Conservation (phyloP, 1,284 basidiomycete species). For the Malassezia slooffiae region DNA sequence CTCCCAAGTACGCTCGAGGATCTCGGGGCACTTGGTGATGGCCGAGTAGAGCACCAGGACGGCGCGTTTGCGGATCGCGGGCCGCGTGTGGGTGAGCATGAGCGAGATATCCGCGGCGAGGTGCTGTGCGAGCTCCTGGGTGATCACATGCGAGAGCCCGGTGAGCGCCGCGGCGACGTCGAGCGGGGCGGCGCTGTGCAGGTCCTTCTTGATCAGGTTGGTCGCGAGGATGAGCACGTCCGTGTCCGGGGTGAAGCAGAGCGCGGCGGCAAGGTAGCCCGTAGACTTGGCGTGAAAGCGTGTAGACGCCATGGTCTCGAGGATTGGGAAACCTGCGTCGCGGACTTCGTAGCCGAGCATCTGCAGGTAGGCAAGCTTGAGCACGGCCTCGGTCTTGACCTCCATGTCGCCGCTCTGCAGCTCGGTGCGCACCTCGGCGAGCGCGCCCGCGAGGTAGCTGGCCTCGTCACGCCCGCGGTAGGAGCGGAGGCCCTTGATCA, state of each 20-base stretch:
- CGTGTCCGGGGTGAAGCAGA: constrained; percentile 85
- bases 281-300: constrained; percentile 85
- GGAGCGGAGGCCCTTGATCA: constrained; percentile 45
- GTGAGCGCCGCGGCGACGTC: constrained; percentile 74
- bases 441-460: constrained; percentile 48
- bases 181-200: constrained; percentile 60
- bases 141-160: constrained; percentile 77
- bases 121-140: constrained; percentile 75
- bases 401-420: constrained; percentile 90
- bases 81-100: constrained; percentile 79
- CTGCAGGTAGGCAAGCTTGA: constrained; percentile 92
- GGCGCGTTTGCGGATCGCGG: constrained; percentile 74
- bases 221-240: constrained; percentile 96
- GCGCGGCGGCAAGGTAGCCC: constrained; percentile 84
- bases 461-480: constrained; percentile 48
- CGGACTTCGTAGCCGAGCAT: constrained; percentile 63
- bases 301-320: constrained; percentile 92
- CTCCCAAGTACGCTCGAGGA: constrained; percentile 33
- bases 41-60: constrained; percentile 61
- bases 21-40: constrained; percentile 31
- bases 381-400: constrained; percentile 81
- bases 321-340: constrained; percentile 58
- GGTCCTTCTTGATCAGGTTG: constrained; percentile 93
- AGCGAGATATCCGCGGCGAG: constrained; percentile 73
- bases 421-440: constrained; percentile 71